phyloP scores from a whole-genome alignment of 2,329 filamentous ascomycete genomes.

The Aspergillus versicolor region DNA sequence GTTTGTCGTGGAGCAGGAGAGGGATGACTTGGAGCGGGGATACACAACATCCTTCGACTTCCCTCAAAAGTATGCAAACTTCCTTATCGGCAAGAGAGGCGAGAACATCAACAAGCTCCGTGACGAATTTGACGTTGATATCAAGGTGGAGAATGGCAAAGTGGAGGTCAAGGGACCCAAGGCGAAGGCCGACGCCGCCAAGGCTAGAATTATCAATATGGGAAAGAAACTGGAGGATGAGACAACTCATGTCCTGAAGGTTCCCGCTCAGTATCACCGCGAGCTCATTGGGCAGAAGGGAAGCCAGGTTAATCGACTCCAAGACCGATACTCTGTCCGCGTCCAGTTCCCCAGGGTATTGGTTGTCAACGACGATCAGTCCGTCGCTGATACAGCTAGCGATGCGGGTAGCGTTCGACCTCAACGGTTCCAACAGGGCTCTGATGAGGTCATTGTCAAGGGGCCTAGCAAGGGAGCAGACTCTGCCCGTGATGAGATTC shows the following conservation, averaged over 20 bases:
- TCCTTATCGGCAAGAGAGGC: constrained; percentile 68
- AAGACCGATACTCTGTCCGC: constrained; percentile 88
- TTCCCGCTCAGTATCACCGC: constrained; percentile 89
- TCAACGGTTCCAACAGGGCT: constrained; percentile 68
- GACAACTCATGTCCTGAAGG: constrained; percentile 79
- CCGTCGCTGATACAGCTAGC: constrained; percentile 66
- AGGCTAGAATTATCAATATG: constrained; percentile 74
- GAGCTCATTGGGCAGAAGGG: constrained; percentile 90
- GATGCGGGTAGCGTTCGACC: constrained; percentile 62
- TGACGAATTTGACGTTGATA: constrained; percentile 70
- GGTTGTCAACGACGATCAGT: constrained; percentile 62
- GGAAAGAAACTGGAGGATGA: constrained; percentile 87
- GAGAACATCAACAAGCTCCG: constrained; percentile 69
- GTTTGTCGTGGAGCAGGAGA: constrained; percentile 83
- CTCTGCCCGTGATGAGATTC: constrained; percentile 85
- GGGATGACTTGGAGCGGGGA: constrained; percentile 90
- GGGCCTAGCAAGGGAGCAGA: constrained; percentile 93
- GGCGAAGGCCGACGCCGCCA: constrained; percentile 87
- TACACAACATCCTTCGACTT: constrained; percentile 87
- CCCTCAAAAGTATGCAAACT: constrained; percentile 90
- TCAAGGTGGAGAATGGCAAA: constrained; percentile 90
- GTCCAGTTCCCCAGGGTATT: constrained; percentile 86
- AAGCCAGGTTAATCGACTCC: constrained; percentile 83
- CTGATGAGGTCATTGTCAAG: constrained; percentile 87
- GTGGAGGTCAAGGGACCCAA: constrained; percentile 95